phyloP scores from a whole-genome alignment of 768 basidiomycete genomes.

The Pluteus cervinus region DNA sequence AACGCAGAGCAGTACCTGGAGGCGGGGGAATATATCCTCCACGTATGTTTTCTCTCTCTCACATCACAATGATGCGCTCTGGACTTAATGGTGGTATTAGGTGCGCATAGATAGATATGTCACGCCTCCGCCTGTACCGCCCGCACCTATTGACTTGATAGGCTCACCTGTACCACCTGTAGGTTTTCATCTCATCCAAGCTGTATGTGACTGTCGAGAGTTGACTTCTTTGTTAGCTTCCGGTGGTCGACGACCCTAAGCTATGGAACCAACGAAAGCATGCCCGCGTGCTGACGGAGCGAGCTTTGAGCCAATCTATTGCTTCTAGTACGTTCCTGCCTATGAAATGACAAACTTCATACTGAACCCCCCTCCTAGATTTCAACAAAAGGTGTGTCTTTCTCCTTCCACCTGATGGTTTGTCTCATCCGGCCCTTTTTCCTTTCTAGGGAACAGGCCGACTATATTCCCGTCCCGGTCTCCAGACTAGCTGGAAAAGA shows the following conservation, averaged over 20 bases:
- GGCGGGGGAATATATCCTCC: slow-evolving; percentile 22
- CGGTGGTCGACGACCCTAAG: neutral
- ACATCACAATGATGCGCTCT: neutral
- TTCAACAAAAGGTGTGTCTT: neutral
- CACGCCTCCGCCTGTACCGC: no score
- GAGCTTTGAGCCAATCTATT: slow-evolving; percentile 24
- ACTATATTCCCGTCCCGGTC: no score
- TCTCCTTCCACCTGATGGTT: no score
- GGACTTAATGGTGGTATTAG: no score
- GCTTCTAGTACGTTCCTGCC: slow-evolving; percentile 21
- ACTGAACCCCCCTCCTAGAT: neutral
- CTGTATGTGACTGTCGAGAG: no score
- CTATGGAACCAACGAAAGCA: slow-evolving; percentile 13
- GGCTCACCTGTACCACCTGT: no score
- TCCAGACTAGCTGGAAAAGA: no score
- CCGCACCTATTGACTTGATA: no score
- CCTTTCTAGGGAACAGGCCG: no score
- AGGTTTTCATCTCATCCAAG: no score
- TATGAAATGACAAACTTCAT: neutral
- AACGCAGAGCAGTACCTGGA: slow-evolving; percentile 20
- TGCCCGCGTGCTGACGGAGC: slow-evolving; percentile 20
- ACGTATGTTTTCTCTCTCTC: slow-evolving; percentile 11
- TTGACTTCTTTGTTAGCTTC: neutral
- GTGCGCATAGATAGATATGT: slow-evolving; percentile 13
- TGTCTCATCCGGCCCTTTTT: no score